Percentiles rank a stretch among this genome's conserved stretches.
These are phyloP conservation scores for Yamadazyma mexicana DNA, from an alignment of 1,139 yeast species.

Conservation along the genomic window DNA sequence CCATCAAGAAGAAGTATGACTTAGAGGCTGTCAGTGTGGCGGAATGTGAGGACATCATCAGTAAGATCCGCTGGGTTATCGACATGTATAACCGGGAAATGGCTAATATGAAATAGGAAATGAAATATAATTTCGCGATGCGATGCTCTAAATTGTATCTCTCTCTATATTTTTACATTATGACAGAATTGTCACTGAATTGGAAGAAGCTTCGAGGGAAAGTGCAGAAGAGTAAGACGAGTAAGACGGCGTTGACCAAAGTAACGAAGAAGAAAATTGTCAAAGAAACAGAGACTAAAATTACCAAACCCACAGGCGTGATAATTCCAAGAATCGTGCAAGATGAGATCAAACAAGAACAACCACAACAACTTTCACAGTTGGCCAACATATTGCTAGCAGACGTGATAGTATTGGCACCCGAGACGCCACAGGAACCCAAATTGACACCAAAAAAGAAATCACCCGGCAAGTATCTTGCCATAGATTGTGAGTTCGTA, in stretches of 20 bases:
- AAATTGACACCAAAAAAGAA: conserved; percentile 20
- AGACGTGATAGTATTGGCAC: conserved; percentile 16
- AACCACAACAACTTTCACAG: conserved; percentile 11
- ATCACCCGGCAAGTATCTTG: conserved; percentile 68
- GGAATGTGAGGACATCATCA: conserved; percentile 75
- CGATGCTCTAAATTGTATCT: conserved; percentile 3
- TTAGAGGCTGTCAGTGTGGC: conserved; percentile 68
- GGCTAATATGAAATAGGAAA: conserved; percentile 14
- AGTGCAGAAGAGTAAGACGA: conserved; percentile 10
- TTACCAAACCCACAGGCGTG: no score
- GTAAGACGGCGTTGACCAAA: conserved; percentile 1
- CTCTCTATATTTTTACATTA: conserved; percentile 5
- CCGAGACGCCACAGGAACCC: conserved; percentile 19
- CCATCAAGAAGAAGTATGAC: conserved; percentile 68
- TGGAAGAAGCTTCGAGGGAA: conserved; percentile 34
- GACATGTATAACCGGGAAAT: conserved; percentile 39
- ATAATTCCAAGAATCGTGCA: not conserved
- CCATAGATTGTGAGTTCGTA: conserved; percentile 93
- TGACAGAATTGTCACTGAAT: conserved; percentile 32
- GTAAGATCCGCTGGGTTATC: conserved; percentile 56
- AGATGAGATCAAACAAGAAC: not conserved
- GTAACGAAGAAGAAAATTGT: not conserved
- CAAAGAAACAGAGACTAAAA: not conserved
- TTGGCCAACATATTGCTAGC: conserved; percentile 32
- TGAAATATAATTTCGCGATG: conserved; percentile 7